A percentile compares a stretch with the other conserved stretches of the same genome.
phyloP scores from a whole-genome alignment of 805 yeast genomes.

The Hanseniaspora mollemarum region DNA sequence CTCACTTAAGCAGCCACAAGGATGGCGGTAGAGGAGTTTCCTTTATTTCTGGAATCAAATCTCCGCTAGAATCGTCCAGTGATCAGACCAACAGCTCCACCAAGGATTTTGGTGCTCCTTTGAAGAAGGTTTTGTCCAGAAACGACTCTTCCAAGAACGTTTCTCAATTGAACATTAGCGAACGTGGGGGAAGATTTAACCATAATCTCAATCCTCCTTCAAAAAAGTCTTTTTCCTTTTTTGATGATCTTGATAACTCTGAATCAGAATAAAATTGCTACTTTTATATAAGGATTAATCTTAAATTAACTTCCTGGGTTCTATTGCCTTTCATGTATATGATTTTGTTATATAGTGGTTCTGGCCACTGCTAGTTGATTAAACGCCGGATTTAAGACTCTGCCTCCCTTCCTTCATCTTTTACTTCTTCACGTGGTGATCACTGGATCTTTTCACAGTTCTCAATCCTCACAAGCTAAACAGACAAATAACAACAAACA shows the following conservation, averaged over 20 bases:
- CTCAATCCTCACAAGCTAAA: too few species aligned
- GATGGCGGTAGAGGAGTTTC: background rate
- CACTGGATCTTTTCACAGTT: too few species aligned
- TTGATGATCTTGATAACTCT: slow-evolving; percentile 18
- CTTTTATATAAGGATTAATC: too few species aligned
- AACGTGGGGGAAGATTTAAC: background rate
- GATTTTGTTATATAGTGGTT: too few species aligned
- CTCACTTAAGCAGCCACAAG: too few species aligned
- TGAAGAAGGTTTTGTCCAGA: background rate
- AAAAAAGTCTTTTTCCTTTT: slow-evolving; percentile 14
- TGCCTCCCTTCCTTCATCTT: too few species aligned
- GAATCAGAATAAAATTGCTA: background rate
- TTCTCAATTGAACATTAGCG: background rate
- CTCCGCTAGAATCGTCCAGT: background rate
- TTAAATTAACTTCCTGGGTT: too few species aligned
- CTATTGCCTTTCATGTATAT: too few species aligned
- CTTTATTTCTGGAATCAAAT: background rate
- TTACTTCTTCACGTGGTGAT: too few species aligned
- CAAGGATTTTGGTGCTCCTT: background rate
- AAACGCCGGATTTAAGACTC: too few species aligned
- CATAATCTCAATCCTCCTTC: slow-evolving; percentile 12
- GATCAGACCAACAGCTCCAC: background rate
- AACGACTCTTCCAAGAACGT: background rate
- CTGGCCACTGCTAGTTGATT: too few species aligned
- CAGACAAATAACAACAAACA: background rate